Base-by-base conservation (phyloP, 208 protist species). In the Histomonas meleagridis region DNA sequence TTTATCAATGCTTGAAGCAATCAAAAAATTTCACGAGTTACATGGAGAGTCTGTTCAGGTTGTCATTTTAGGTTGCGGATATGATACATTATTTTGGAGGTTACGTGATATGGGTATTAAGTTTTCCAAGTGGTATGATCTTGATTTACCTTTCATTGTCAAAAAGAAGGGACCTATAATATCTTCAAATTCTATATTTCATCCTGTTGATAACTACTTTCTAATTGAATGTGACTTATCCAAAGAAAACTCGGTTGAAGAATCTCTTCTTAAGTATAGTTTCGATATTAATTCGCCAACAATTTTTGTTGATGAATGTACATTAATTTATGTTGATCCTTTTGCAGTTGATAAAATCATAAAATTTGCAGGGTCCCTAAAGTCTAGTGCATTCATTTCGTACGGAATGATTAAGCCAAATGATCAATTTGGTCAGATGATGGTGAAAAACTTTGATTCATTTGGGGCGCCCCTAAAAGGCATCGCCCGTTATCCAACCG, bases 281-380 rank as follows among this genome's bases (percentile, higher is more conserved):
- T 86, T 86, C 16, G n/a, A 28, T 26, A n/a, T 40, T 28, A 46
- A 86, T 28, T 7, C 38, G 0, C 76, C 76, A 46, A 86, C 76
- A 32, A 43, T 86, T 28, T 86, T 86, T 16, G 46, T 86, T 35
- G 76, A 86, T 55, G 76, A 86, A 86, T 86, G 76, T 28, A 86
- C 76, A 38, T 49, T 86, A 38, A 86, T 86, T 38, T 86, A 86
- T 28, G 76, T 86, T 4, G 76, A 86, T 53, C 76, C 76, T 55
- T 26, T 21, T 53, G 40, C 76, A 40, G 76, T 86, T 38, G 76
- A 86, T 46, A 46, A 51, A 21, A 86, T 86, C 18, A 43, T 86
- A 18, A 86, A 86, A 49, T 86, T 46, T 18, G 76, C 76, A 38
- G 38, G 46, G 51, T 46, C 76, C 7, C 46, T 86, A 5, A 86